These are phyloP conservation scores for Lachancea kluyveri DNA, from an alignment of 805 yeast genomes.

Conservation along the genomic window DNA sequence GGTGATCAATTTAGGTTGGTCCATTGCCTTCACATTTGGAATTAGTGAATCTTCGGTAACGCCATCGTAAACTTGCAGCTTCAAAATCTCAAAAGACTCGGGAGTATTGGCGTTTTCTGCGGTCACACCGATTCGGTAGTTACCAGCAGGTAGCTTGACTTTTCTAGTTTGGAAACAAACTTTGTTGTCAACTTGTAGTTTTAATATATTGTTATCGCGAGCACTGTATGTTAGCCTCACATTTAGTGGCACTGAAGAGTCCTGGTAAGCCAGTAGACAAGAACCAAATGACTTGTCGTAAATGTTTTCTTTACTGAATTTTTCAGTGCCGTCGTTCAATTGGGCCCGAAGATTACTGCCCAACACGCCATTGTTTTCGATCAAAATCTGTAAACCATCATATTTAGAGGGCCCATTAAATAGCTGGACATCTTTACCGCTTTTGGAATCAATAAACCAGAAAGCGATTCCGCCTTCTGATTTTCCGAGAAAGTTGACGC, in stretches of 20 bases:
- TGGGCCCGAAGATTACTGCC: constrained; percentile 52
- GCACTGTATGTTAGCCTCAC: constrained; percentile 56
- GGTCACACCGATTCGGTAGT: constrained; percentile 47
- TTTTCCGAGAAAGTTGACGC: constrained; percentile 44
- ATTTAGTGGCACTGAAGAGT: constrained; percentile 64
- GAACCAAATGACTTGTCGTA: constrained; percentile 41
- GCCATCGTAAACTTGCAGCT: constrained; percentile 48
- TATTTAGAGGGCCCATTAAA: constrained; percentile 53
- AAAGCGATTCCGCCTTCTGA: constrained; percentile 54
- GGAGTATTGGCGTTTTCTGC: constrained; percentile 38
- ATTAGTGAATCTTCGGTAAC: constrained; percentile 51
- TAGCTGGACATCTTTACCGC: constrained; percentile 28
- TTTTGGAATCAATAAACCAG: constrained; percentile 41
- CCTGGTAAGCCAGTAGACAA: constrained; percentile 55
- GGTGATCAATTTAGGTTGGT: constrained; percentile 40
- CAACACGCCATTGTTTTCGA: constrained; percentile 44
- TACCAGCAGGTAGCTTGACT: constrained; percentile 37
- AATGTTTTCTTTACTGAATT: constrained; percentile 20
- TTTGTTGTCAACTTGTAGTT: constrained; percentile 67
- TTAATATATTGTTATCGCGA: constrained; percentile 37
- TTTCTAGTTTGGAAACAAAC: constrained; percentile 61
- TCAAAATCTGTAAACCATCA: constrained; percentile 58
- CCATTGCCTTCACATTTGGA: constrained; percentile 45
- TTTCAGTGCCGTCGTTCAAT: constrained; percentile 50
- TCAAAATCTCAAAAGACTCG: constrained; percentile 62